A percentile compares a stretch with the other conserved stretches of the same genome.
Conservation (phyloP, 371 early-diverging fungal genomes). For the Circinella umbellata region DNA sequence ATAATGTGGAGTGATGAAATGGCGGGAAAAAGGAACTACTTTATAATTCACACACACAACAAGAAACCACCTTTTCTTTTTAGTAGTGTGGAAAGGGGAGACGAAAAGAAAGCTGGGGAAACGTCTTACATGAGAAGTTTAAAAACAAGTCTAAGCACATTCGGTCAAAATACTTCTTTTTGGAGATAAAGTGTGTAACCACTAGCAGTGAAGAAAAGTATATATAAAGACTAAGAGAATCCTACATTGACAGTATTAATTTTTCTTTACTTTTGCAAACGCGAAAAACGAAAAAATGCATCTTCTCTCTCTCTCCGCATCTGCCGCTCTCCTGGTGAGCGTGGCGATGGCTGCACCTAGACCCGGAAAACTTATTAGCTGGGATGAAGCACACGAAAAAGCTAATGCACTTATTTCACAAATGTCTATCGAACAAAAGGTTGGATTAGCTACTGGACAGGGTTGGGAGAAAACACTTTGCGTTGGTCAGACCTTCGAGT, state of each 20-base stretch:
- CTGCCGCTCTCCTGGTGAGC: constrained; percentile 7
- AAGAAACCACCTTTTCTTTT: neutral
- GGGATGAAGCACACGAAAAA: constrained; percentile 44
- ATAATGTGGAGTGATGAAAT: neutral
- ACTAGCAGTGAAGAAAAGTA: neutral
- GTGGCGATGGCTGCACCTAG: constrained; percentile 7
- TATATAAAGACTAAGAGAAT: neutral
- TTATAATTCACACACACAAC: neutral
- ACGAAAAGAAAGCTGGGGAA: neutral
- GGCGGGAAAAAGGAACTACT: neutral
- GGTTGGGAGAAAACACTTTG: constrained; percentile 49
- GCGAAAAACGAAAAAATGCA: neutral
- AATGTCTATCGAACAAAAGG: constrained; percentile 45
- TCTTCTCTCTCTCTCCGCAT: constrained; percentile 7
- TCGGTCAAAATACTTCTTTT: constrained; percentile 3
- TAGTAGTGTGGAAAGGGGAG: neutral
- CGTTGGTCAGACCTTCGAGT: constrained; percentile 53
- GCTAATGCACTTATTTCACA: constrained; percentile 28
- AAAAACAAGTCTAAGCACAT: neutral
- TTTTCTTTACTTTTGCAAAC: neutral
- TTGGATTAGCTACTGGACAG: constrained; percentile 52
- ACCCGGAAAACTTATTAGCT: constrained; percentile 7
- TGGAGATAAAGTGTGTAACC: neutral
- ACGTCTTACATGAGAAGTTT: neutral
- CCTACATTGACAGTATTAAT: neutral